Conservation (phyloP, 768 basidiomycete species). For the Hebeloma cylindrosporum region DNA sequence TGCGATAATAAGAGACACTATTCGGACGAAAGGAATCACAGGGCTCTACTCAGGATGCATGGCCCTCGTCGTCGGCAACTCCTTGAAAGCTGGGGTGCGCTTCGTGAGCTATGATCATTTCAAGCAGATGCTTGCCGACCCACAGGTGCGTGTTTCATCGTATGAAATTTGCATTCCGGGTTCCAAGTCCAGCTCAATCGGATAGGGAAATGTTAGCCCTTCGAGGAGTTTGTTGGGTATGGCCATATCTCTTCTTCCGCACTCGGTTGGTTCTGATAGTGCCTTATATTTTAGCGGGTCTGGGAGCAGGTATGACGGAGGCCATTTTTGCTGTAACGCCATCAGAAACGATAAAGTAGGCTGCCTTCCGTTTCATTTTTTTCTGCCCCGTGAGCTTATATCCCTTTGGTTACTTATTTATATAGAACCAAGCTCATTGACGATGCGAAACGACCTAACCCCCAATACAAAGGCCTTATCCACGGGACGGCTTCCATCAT, state of each 20-base stretch:
- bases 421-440: slow-evolving; percentile 94
- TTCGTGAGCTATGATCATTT: slow-evolving; percentile 95
- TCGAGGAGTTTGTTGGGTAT: slow-evolving; percentile 80
- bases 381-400: not conserved
- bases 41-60: slow-evolving; percentile 94
- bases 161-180: not conserved
- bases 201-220: slow-evolving; percentile 87
- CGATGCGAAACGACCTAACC: slow-evolving; percentile 82
- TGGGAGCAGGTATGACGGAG: slow-evolving; percentile 90
- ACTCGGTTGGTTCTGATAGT: not conserved
- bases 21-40: slow-evolving; percentile 68
- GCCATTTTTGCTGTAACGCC: slow-evolving; percentile 95
- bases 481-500: slow-evolving; percentile 85
- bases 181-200: slow-evolving; percentile 4
- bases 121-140: slow-evolving; percentile 79
- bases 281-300: slow-evolving; percentile 50
- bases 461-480: slow-evolving; percentile 82
- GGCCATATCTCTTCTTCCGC: not conserved
- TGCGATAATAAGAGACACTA: slow-evolving; percentile 70
- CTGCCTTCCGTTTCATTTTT: slow-evolving; percentile 5
- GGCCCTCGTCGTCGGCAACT: slow-evolving; percentile 89
- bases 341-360: slow-evolving; percentile 97
- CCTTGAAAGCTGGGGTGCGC: slow-evolving; percentile 92
- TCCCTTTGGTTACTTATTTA: not conserved
- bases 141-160: slow-evolving; percentile 55